These are phyloP conservation scores for Fusarium virguliforme DNA, from an alignment of 2,329 filamentous ascomycete genomes.

Conservation along the genomic window DNA sequence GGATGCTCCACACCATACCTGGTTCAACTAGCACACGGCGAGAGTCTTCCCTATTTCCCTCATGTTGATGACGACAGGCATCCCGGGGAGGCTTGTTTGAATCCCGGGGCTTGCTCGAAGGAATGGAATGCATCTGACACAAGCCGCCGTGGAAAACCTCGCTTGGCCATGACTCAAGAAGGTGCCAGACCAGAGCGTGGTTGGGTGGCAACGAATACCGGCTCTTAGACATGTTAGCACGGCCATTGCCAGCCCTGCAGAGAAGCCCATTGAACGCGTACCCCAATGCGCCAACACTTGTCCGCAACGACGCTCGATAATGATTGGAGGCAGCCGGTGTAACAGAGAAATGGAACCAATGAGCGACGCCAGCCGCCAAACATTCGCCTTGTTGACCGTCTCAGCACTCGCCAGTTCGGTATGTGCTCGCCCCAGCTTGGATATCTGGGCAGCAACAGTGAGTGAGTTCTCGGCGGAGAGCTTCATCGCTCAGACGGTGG, in stretches of 20 bases:
- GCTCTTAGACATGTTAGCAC: constrained; percentile 7
- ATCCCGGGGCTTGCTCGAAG: constrained; percentile 25
- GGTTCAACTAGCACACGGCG: constrained; percentile 26
- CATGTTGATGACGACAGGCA: constrained; percentile 18
- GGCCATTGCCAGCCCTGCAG: constrained; percentile 7
- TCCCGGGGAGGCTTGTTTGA: constrained; percentile 30
- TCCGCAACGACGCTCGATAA: not conserved
- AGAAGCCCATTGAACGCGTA: not conserved
- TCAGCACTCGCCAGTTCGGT: not conserved
- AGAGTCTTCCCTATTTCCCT: constrained; percentile 11
- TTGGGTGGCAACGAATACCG: constrained; percentile 1
- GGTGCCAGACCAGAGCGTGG: not conserved
- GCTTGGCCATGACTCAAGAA: constrained; percentile 4
- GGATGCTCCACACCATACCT: constrained; percentile 40
- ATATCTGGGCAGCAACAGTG: not conserved
- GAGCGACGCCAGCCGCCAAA: not conserved
- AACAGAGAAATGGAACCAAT: not conserved
- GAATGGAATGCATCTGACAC: constrained; percentile 20
- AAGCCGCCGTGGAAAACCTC: not conserved
- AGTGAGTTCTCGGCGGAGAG: not conserved
- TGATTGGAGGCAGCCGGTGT: constrained; percentile 4
- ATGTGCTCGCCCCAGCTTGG: constrained; percentile 3
- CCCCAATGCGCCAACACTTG: constrained; percentile 16
- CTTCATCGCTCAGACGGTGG: constrained; percentile 31
- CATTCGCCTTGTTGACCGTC: constrained; percentile 16